Evolutionary conservation across 1,284 basidiomycete species (phyloP), one percentile per base, ranked within the genome.

Genomic region (Limonomyces culmigenus): DNA sequence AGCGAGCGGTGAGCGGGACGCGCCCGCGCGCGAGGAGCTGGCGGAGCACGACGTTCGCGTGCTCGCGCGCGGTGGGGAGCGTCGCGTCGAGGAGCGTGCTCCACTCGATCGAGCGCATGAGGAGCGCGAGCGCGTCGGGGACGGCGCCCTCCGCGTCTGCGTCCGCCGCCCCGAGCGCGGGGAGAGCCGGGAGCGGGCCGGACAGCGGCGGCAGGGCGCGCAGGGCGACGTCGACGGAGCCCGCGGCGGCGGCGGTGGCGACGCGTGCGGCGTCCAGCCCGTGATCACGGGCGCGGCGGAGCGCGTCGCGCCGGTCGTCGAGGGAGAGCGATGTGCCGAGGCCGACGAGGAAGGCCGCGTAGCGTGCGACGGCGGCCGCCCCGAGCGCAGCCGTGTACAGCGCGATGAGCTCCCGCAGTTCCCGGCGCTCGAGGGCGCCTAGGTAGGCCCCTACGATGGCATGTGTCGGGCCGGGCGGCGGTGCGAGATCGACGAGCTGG

Each of bases 21-120:
- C 5, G 19, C 13, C 15, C 32, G 19, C 14, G 13, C 11, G 32
- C n/a, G 13, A 95, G 67, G 62, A 93, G 86, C 51, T 87, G 88
- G 12, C 89, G 73, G 38, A 87, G 54, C 45, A 92, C 79, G 29
- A 83, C 74, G 42, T 91, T 88, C 2, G 84, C 75, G 47, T 89
- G 84, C 47, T 80, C 70, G 3, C 95, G 59, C 0, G 88, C 88
- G 13, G 75, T 75, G n/a, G 63, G 58, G 43, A 77, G 74, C 1
- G 87, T 93, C 14, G 66, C 58, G 29, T 74, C 69, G 42, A 70
- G 62, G 52, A 88, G 84, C 0, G 74, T 84, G 32, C 93, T 84
- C 93, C 93, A 98, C 50, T 97, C 92, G 39, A 97, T 77, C 0
- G 85, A 83, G 6, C 88, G 70, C 35, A 96, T 67, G 6, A 98